Evolutionary conservation across 257 asterid species (phyloP), one percentile per base, ranked within the genome.

Genomic region (Plantago major): DNA sequence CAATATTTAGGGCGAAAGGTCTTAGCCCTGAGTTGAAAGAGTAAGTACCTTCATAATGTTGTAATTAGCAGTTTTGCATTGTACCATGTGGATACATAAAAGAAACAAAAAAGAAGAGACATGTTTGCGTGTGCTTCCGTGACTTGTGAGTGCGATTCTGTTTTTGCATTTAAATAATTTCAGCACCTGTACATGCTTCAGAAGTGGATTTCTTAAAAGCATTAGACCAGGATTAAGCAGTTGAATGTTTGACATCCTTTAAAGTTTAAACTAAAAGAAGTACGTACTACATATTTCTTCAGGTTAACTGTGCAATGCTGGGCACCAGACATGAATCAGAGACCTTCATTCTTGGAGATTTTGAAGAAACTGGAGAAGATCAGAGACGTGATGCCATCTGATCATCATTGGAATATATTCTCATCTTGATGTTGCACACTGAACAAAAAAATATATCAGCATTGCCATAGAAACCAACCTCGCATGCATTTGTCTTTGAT

Each of bases 311-410:
- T 73, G 67, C 72, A 68, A 47, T 85, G 98, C 81, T 89, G 99
- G 97, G 88, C 94, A 9, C 73, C 86, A 13, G 96, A 93, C 70
- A 87, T 82, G 95, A 83, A 78, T 58, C 66, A 67, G 60, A 84
- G 99, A 68, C 99, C 99, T 10, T 56, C 95, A 2, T 93, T 93
- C 83, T 67, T 89, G 83, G 92, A 93, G 50, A 89, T 93, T 43
- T 67, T 93, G 76, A 83, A 80, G 84, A 75, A 67, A 64, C 93
- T 92, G 16, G 99, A 89, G 38, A 83, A 76, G 48, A 68, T 92
- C 6, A 86, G 73, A 83, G 97, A 79, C 7, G 42, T 10, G 7
- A 14, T 80, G 60, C 75, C 85, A 11, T 58, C 89, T 2, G 95
- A 89, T 58, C 81, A 78, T 74, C 93, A 76, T 67, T 84, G 96